These are phyloP conservation scores for Irpex rosettiformis DNA, from an alignment of 1,284 basidiomycete species.

Conservation along the genomic window DNA sequence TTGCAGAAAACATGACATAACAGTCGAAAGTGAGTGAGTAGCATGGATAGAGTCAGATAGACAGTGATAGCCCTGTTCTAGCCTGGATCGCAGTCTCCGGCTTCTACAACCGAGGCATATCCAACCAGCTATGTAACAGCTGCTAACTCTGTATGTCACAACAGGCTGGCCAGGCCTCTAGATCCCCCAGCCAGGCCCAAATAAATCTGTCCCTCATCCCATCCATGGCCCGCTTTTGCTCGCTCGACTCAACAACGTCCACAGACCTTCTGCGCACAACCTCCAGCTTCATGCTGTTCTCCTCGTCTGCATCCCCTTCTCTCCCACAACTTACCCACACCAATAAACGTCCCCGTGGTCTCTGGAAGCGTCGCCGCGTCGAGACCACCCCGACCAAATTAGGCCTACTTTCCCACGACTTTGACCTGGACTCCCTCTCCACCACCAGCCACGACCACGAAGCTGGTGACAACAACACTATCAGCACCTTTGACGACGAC, in stretches of 20 bases:
- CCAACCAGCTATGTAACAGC: too few relatives aligned
- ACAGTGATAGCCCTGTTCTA: neutral
- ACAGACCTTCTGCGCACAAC: neutral
- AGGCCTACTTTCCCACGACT: slow-evolving; percentile 27
- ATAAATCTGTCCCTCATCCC: slow-evolving; percentile 11
- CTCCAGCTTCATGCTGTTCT: neutral
- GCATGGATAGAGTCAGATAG: neutral
- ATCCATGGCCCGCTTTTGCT: slow-evolving; percentile 11
- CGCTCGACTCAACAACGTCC: neutral
- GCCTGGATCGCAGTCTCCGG: neutral
- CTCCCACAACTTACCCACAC: slow-evolving; percentile 3
- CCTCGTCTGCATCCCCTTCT: slow-evolving; percentile 5
- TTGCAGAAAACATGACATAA: too few relatives aligned
- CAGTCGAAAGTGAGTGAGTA: neutral
- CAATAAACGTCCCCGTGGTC: slow-evolving; percentile 40
- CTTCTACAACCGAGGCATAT: neutral
- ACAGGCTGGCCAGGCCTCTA: slow-evolving; percentile 4
- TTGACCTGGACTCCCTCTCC: slow-evolving; percentile 19
- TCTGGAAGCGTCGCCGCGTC: slow-evolving; percentile 45
- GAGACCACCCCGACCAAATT: slow-evolving; percentile 20
- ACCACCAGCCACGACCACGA: neutral
- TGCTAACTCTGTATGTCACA: neutral
- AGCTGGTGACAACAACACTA: too few relatives aligned
- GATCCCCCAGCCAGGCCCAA: neutral
- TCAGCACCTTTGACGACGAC: slow-evolving; percentile 22